A percentile compares a stretch with the other conserved stretches of the same genome.
phyloP scores from a whole-genome alignment of 2,329 filamentous ascomycete species.

The Colletotrichum aenigma region DNA sequence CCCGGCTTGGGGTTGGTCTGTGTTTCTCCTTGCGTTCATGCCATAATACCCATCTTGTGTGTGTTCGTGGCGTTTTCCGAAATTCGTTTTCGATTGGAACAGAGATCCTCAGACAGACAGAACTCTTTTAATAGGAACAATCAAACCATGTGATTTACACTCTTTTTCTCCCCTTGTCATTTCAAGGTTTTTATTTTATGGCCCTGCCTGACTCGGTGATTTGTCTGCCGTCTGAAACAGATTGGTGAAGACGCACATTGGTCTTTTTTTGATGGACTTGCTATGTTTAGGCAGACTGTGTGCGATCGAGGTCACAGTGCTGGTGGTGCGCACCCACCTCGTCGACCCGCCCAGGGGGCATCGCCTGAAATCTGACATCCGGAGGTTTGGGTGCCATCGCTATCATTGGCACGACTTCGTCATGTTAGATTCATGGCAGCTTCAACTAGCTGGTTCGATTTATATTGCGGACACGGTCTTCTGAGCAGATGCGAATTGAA shows the following conservation, averaged over 20 bases:
- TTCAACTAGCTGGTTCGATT: neutral
- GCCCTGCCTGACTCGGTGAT: neutral
- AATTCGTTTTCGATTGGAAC: neutral
- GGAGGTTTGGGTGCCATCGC: neutral
- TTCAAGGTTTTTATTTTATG: neutral
- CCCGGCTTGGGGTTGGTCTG: neutral
- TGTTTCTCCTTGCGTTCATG: conserved; percentile 11
- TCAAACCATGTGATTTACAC: neutral
- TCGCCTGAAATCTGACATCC: neutral
- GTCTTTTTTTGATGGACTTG: neutral
- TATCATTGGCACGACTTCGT: neutral
- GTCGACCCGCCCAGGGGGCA: neutral
- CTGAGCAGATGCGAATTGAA: neutral
- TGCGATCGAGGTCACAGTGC: neutral
- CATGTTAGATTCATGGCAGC: neutral
- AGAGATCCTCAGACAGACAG: neutral
- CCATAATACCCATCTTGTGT: conserved; percentile 20
- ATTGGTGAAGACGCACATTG: neutral
- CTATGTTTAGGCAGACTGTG: neutral
- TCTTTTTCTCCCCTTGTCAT: neutral
- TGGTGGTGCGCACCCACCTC: neutral
- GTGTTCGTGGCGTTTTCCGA: conserved; percentile 14
- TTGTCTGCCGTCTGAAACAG: neutral
- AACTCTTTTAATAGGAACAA: neutral
- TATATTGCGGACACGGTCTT: neutral